Percentiles rank a stretch among this genome's conserved stretches.
These are phyloP conservation scores for Podospora bellae-mahoneyi DNA, from an alignment of 495 filamentous ascomycete genomes.

Conservation along the genomic window DNA sequence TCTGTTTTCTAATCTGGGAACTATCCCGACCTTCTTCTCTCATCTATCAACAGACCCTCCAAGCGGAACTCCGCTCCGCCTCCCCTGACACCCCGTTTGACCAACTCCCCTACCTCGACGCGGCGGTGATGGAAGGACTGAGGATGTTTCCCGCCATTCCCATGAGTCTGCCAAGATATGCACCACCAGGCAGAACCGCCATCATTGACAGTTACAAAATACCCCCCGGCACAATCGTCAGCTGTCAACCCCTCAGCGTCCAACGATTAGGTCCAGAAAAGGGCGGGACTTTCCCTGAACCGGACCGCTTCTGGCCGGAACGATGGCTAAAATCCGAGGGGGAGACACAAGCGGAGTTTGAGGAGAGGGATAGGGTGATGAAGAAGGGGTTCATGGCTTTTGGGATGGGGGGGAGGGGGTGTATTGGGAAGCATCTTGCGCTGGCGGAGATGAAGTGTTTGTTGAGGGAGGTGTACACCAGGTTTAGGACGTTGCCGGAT, in stretches of 20 bases:
- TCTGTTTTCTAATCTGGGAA: conserved; percentile 66
- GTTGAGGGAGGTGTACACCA: conserved; percentile 55
- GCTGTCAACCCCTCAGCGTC: conserved; percentile 50
- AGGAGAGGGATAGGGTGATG: conserved; percentile 37
- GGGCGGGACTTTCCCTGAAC: conserved; percentile 49
- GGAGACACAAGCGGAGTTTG: neutral
- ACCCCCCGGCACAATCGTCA: conserved; percentile 49
- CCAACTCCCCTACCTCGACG: conserved; percentile 56
- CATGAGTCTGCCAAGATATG: conserved; percentile 64
- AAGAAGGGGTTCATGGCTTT: conserved; percentile 51
- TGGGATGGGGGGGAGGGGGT: conserved; percentile 55
- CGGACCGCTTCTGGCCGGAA: conserved; percentile 57
- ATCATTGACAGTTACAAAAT: conserved; percentile 46
- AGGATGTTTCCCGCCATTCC: conserved; percentile 62
- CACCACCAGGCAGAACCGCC: conserved; percentile 45
- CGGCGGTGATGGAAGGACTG: conserved; percentile 58
- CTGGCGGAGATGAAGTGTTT: conserved; percentile 65
- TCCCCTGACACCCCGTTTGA: conserved; percentile 39
- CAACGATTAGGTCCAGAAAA: conserved; percentile 46
- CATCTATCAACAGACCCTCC: conserved; percentile 45
- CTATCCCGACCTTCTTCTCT: conserved; percentile 53
- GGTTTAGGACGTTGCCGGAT: conserved; percentile 52
- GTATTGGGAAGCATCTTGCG: conserved; percentile 57
- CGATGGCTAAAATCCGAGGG: conserved; percentile 58
- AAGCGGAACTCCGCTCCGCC: conserved; percentile 45